Evolutionary conservation across 192 early-diverging fungal species (phyloP), one percentile per base, ranked within the genome.

Genomic region (Entomortierella lignicola): DNA sequence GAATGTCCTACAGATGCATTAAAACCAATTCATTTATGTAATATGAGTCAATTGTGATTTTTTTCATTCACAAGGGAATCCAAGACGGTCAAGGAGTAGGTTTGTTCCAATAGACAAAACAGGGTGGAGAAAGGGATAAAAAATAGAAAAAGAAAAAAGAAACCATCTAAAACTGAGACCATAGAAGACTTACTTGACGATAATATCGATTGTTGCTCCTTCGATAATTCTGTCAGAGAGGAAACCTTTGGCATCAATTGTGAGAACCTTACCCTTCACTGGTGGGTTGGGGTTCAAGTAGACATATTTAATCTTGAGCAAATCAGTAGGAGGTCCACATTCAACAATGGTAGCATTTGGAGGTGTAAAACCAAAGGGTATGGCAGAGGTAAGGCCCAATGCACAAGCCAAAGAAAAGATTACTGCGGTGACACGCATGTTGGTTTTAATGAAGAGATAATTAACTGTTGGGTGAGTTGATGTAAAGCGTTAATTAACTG

Each of bases 251-350:
- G 82, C 84, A 18, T 87, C 80, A 41, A 89, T 83, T 5, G 52
- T 48, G 2, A 89, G 69, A 23, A 55, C 47, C 55, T 85, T 21
- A 8, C 88, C 88, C 54, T 82, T 86, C 0, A 69, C 67, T 8
- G 88, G 88, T 2, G 86, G 85, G 42, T 89, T 85, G 20, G 88
- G 88, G 6, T 18, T 68, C 34, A 89, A 42, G 18, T 74, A 43
- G 55, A 85, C 71, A 55, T 86, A 70, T 2, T 84, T 55, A 55
- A 89, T 83, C 23, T 57, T 31, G 23, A 83, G 68, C 8, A 83
- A 53, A 39, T 83, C 67, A 4, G 42, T 34, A 0, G 7, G 23
- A 21, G 23, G 32, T 0, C 70, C 66, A 57, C 82, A 83, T 29
- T 60, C 55, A 20, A 25, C 42, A 23, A 83, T 66, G 0, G 71